These are phyloP conservation scores for Cutaneotrichosporon cyanovorans DNA, from an alignment of 1,284 basidiomycete species.

Conservation along the genomic window DNA sequence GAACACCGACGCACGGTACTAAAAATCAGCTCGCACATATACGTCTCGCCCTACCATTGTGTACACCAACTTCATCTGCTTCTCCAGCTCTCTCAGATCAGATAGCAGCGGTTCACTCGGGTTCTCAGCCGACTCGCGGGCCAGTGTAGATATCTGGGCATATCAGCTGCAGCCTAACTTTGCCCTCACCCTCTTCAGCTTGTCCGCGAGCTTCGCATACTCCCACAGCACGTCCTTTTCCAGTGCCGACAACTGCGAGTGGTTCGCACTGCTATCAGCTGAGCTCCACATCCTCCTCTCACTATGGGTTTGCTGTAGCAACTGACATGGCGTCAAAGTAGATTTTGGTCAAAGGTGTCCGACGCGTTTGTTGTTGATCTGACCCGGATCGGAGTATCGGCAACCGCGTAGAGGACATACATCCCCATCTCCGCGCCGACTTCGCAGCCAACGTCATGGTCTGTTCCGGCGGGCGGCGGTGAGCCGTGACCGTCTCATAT, in stretches of 20 bases:
- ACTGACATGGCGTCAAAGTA: neutral
- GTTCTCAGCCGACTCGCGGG: conserved; percentile 49
- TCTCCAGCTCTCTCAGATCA: conserved; percentile 72
- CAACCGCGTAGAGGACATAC: too few species aligned
- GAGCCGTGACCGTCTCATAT: too few species aligned
- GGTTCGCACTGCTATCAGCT: conserved; percentile 27
- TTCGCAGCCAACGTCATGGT: too few species aligned
- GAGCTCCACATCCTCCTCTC: neutral
- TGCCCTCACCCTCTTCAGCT: conserved; percentile 60
- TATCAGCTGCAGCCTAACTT: neutral
- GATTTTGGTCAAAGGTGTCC: neutral
- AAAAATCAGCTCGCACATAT: conserved; percentile 7
- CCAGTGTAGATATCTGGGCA: conserved; percentile 43
- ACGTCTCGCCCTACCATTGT: conserved; percentile 58
- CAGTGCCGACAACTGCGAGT: conserved; percentile 56
- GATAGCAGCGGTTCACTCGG: conserved; percentile 70
- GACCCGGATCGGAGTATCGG: neutral
- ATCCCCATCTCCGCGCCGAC: too few species aligned
- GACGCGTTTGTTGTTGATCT: neutral
- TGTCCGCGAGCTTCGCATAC: conserved; percentile 64
- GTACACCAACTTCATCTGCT: conserved; percentile 89
- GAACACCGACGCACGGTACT: conserved; percentile 96
- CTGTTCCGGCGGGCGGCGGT: too few species aligned
- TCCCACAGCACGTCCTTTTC: conserved; percentile 71
- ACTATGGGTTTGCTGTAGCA: conserved; percentile 12